These are phyloP conservation scores for Coprinopsis cinerea DNA, from an alignment of 768 basidiomycete genomes.

Conservation along the genomic window DNA sequence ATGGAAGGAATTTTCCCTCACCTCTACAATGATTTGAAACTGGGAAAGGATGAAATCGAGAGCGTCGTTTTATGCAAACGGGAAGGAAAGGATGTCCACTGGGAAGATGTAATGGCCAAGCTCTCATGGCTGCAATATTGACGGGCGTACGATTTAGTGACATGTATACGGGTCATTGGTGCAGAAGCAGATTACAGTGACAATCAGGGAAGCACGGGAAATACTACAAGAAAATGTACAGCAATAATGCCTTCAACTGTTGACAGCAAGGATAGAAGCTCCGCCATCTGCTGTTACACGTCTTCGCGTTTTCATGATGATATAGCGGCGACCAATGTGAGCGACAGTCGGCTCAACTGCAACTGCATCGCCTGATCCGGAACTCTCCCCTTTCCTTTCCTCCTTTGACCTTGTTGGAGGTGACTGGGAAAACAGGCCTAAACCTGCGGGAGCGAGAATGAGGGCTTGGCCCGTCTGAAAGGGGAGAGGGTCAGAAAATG, in stretches of 20 bases:
- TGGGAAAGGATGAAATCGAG: constrained; percentile 43
- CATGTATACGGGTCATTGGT: too few relatives aligned
- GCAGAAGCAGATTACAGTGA: too few relatives aligned
- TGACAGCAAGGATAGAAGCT: constrained; percentile 44
- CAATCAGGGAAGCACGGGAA: neutral
- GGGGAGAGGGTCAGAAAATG: constrained; percentile 4
- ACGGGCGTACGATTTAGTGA: too few relatives aligned
- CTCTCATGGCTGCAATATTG: neutral
- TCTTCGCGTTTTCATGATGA: constrained; percentile 55
- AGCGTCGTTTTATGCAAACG: constrained; percentile 23
- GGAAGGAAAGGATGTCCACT: constrained; percentile 22
- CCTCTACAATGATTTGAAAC: constrained; percentile 38
- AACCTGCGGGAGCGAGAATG: constrained; percentile 59
- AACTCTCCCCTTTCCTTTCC: neutral
- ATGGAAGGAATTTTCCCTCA: constrained; percentile 49
- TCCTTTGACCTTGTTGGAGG: neutral
- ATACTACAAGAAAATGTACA: too few relatives aligned
- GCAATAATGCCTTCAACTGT: too few relatives aligned
- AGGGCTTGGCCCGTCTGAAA: constrained; percentile 66
- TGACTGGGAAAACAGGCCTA: constrained; percentile 31
- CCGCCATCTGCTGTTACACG: constrained; percentile 63
- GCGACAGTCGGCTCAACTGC: constrained; percentile 10
- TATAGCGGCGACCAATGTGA: constrained; percentile 52
- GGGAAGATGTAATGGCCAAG: constrained; percentile 25
- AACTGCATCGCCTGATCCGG: neutral